Evolutionary conservation across 1,139 yeast species (phyloP), one percentile per base, ranked within the genome.

Genomic region (Saccharomyces pastorianus): DNA sequence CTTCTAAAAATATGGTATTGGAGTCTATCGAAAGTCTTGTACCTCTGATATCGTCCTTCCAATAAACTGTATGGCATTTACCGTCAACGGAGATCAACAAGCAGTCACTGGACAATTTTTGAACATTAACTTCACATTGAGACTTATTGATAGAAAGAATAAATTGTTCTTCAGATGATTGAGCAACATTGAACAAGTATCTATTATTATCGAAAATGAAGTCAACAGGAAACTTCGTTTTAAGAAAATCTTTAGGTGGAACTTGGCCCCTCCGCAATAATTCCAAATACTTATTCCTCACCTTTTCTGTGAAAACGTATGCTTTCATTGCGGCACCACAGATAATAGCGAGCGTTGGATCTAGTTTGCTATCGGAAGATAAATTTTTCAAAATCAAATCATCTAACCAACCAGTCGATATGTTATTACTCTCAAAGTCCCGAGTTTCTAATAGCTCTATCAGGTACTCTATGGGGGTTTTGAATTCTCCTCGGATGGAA

Each of bases 281-380:
- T 25, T 78, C 73, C 54, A 81, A 77, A 71, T 85, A 93, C 59
- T 84, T 88, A 52, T 74, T 75, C 65, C 83, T 80, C 59, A 87
- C 84, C 58, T 82, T 85, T 64, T 85, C 88, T 17, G 93, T 79
- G 62, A 83, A 86, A 57, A 88, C 78, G 72, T 87, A 91, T 49
- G 98, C 97, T 72, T 88, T 89, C 27, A 97, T 85, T 31, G 88
- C 96, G 51, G 99, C 99, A 73, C 99, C 99, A 74, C 98, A 90
- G 56, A 93, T 80, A 55, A 91, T 95, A 41, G 99, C 98, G 58
- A 90, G 70, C 55, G 82, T 80, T 51, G 89, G 83, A 70, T 95
- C 97, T 48, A 99, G 99, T 73, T 97, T 84, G 38, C 6, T 6
- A 75, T 93, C 97, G 46, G 96, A 95, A 51, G 99, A 93, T 70